Percentiles rank a stretch among this genome's conserved stretches.
These are phyloP conservation scores for Ceratonia siliqua DNA, from an alignment of 306 rosid genomes.

Conservation along the genomic window DNA sequence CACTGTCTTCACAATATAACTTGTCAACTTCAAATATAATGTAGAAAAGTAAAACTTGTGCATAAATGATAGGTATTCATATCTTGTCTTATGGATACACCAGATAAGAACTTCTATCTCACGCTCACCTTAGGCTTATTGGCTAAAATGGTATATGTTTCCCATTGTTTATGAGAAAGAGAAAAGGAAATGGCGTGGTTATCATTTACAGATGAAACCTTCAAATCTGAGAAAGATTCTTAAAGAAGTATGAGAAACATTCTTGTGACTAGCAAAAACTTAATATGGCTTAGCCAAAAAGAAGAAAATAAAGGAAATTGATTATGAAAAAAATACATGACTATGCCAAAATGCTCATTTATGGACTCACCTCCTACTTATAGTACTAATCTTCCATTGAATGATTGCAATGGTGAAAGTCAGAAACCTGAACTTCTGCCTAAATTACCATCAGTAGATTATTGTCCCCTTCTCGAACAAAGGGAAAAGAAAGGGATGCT, in stretches of 20 bases:
- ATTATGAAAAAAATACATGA: background rate
- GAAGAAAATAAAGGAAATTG: background rate
- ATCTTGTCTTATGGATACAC: too few relatives aligned
- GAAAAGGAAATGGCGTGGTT: constrained; percentile 3
- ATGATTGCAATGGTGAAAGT: constrained; percentile 38
- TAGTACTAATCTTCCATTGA: constrained; percentile 36
- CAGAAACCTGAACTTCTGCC: constrained; percentile 43
- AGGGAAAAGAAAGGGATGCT: constrained; percentile 28
- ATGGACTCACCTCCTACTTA: constrained; percentile 17
- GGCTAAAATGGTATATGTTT: constrained; percentile 11
- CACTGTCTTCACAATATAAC: background rate
- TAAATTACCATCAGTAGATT: constrained; percentile 34
- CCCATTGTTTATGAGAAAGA: constrained; percentile 7
- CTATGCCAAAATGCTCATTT: constrained; percentile 31
- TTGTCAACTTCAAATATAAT: too few relatives aligned
- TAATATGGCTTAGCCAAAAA: background rate
- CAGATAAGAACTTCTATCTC: background rate
- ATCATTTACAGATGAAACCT: constrained; percentile 31
- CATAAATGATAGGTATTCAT: background rate
- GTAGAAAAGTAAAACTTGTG: background rate
- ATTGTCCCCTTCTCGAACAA: constrained; percentile 28
- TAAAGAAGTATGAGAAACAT: background rate
- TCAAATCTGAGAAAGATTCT: constrained; percentile 7
- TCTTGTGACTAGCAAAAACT: background rate
- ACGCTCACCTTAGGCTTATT: background rate